Conservation (phyloP, 2,329 filamentous ascomycete species). For the Aureobasidium melanogenum region DNA sequence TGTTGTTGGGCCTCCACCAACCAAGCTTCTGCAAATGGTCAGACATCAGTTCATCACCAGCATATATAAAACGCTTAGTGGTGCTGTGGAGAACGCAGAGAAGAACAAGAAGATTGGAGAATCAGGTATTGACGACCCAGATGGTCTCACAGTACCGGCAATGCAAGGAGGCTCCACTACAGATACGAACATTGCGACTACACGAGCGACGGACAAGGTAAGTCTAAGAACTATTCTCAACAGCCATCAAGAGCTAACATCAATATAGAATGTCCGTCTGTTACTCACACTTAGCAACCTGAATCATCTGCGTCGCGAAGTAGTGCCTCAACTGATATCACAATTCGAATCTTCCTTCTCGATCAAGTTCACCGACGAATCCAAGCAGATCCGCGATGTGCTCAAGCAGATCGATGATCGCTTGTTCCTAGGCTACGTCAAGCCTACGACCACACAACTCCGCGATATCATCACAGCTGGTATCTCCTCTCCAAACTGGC, state of each 20-base stretch:
- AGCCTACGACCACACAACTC: constrained; percentile 61
- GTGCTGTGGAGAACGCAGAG: constrained; percentile 96
- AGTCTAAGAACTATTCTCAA: constrained; percentile 17
- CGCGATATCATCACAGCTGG: constrained; percentile 63
- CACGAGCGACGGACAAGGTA: constrained; percentile 47
- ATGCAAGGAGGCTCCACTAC: neutral
- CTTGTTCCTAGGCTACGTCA: constrained; percentile 87
- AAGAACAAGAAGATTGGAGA: constrained; percentile 51
- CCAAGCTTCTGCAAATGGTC: constrained; percentile 84
- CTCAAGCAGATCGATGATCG: constrained; percentile 82
- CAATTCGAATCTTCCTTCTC: constrained; percentile 93
- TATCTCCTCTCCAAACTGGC: constrained; percentile 64
- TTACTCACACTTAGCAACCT: constrained; percentile 91
- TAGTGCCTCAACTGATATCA: constrained; percentile 79
- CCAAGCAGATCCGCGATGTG: constrained; percentile 83
- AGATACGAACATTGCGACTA: constrained; percentile 22
- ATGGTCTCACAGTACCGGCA: constrained; percentile 33
- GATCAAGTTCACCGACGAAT: constrained; percentile 88
- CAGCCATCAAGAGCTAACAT: neutral
- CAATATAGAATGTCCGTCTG: constrained; percentile 55
- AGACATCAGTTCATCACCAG: constrained; percentile 87
- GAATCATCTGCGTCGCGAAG: constrained; percentile 67
- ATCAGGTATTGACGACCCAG: constrained; percentile 44
- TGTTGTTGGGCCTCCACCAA: constrained; percentile 75
- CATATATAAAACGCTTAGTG: constrained; percentile 85